Evolutionary conservation across 306 rosid species (phyloP).

Genomic region (Dryas alaskensis): DNA sequence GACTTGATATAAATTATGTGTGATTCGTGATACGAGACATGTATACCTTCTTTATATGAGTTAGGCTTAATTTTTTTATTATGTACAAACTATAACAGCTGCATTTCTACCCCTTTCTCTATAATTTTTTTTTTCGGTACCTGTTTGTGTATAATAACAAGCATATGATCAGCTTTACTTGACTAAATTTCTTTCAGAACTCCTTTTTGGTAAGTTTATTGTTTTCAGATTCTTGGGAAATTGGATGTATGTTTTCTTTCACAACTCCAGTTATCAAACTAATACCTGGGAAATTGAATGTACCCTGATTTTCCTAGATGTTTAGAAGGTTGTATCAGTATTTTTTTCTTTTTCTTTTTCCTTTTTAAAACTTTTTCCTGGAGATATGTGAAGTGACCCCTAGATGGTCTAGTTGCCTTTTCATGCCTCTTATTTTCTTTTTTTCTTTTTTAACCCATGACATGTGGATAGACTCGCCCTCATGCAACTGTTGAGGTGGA

Average conservation of each 20-base stretch:
- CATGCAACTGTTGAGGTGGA: constrained; percentile 99
- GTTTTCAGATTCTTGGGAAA: background rate
- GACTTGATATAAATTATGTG: background rate
- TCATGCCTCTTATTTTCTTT: constrained; percentile 9
- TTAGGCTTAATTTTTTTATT: background rate
- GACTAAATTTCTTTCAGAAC: background rate
- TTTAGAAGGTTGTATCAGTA: background rate
- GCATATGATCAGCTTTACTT: background rate
- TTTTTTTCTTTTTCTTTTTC: too few species aligned
- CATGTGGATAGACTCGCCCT: constrained; percentile 71
- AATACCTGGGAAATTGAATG: background rate
- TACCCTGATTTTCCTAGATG: background rate
- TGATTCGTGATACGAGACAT: background rate
- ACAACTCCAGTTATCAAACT: background rate
- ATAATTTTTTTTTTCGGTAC: background rate
- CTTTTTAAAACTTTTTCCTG: background rate
- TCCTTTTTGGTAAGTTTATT: background rate
- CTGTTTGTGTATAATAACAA: background rate
- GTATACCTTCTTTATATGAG: background rate
- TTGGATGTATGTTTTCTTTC: too few species aligned
- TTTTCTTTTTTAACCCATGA: constrained; percentile 7
- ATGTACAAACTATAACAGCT: background rate
- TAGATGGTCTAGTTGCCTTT: constrained; percentile 8
- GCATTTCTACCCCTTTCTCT: background rate
- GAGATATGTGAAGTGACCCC: background rate